Conservation (phyloP, 345 rosid species). For the Balakata baccata region DNA sequence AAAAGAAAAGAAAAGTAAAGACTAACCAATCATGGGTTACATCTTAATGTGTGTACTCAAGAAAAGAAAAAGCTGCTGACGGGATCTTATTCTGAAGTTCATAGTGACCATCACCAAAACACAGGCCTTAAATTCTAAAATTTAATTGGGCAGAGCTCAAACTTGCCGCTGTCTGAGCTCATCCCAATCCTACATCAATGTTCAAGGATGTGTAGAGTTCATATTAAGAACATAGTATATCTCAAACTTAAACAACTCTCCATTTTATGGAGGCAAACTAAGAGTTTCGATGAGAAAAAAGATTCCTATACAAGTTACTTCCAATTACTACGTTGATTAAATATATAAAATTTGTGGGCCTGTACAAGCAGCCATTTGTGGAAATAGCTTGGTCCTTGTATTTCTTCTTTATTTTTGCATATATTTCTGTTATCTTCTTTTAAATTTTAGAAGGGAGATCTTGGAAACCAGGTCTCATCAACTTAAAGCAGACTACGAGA, state of each 20-base stretch:
- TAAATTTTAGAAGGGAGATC: neutral
- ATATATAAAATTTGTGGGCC: neutral
- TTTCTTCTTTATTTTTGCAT: neutral
- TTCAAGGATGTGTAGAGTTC: too few relatives aligned
- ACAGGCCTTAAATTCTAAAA: too few relatives aligned
- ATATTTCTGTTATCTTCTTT: neutral
- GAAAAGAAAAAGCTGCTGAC: too few relatives aligned
- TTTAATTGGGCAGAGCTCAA: too few relatives aligned
- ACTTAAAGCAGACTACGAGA: neutral
- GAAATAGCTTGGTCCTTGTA: neutral
- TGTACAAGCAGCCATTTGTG: neutral
- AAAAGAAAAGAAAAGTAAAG: too few relatives aligned
- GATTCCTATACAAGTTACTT: neutral
- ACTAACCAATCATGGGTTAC: too few relatives aligned
- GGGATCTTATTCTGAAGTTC: too few relatives aligned
- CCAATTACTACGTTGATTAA: neutral
- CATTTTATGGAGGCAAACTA: neutral
- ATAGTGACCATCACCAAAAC: too few relatives aligned
- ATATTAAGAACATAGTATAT: neutral
- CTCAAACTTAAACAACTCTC: neutral
- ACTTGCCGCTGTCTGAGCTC: too few relatives aligned
- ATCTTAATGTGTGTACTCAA: too few relatives aligned
- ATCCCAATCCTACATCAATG: too few relatives aligned
- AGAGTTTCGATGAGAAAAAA: neutral
- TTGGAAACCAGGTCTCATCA: neutral